These are phyloP conservation scores for Hanseniaspora clermontiae DNA, from an alignment of 805 yeast genomes.

Conservation along the genomic window DNA sequence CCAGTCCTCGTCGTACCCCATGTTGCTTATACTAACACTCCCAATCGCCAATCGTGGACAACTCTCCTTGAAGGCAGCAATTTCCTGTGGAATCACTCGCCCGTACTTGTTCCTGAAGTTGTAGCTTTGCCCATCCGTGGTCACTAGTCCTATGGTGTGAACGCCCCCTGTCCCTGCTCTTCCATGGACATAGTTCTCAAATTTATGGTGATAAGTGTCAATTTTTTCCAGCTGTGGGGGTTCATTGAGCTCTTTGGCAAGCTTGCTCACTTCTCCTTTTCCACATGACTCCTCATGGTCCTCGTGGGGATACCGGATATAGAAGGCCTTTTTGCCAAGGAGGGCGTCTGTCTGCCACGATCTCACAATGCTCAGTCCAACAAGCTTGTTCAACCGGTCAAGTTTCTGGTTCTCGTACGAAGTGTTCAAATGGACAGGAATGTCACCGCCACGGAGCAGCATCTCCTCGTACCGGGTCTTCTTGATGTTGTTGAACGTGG, in stretches of 20 bases:
- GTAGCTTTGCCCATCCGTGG: background rate
- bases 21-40: background rate
- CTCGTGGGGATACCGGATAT: background rate
- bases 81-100: background rate
- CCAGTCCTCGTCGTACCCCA: slow-evolving; percentile 12
- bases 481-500: background rate
- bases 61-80: background rate
- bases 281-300: background rate
- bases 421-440: background rate
- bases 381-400: background rate
- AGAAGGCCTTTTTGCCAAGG: background rate
- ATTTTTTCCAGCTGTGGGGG: background rate
- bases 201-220: background rate
- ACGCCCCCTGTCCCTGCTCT: background rate
- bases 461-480: slow-evolving; percentile 3
- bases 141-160: background rate
- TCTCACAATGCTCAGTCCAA: background rate
- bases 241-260: background rate
- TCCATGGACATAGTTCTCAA: background rate
- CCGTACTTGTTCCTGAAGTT: slow-evolving; percentile 3
- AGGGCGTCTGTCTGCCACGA: background rate
- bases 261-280: background rate
- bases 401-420: background rate
- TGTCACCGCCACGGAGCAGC: background rate
- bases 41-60: slow-evolving; percentile 2